phyloP scores from a whole-genome alignment of 345 rosid species.

The Linum trigynum region DNA sequence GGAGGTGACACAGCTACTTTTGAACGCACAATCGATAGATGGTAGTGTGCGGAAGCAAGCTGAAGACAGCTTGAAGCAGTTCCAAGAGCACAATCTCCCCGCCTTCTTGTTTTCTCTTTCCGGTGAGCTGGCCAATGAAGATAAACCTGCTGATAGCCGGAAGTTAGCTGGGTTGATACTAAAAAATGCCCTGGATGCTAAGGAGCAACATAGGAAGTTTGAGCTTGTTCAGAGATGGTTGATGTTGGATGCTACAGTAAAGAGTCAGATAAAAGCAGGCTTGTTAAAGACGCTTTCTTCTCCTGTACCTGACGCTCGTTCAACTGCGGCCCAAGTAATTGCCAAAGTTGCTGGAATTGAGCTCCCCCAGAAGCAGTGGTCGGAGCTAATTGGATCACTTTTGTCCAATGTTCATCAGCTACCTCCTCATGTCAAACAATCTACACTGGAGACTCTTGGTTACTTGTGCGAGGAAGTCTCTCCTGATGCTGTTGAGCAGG shows the following conservation, averaged over 20 bases:
- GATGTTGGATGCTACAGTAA: neutral
- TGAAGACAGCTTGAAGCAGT: constrained; percentile 5
- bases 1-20: constrained; percentile 3
- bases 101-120: constrained; percentile 1
- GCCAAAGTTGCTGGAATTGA: constrained; percentile 6
- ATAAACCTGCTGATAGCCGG: constrained; percentile 7
- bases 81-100: constrained; percentile 6
- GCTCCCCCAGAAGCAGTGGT: constrained; percentile 4
- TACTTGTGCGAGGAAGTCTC: constrained; percentile 7
- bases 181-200: constrained; percentile 5
- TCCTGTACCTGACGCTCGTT: constrained; percentile 4
- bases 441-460: constrained; percentile 9
- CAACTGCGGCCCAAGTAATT: constrained; percentile 1
- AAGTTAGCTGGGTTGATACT: constrained; percentile 4
- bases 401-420: constrained; percentile 8
- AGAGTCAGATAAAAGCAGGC: neutral
- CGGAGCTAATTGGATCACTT: constrained; percentile 3
- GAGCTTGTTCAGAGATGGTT: constrained; percentile 9
- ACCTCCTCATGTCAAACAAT: constrained; percentile 8
- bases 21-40: constrained; percentile 6
- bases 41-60: constrained; percentile 6
- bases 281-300: constrained; percentile 1
- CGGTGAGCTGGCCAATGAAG: constrained; percentile 3
- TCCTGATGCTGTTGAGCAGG: constrained; percentile 5
- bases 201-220: constrained; percentile 8